Evolutionary conservation across 1,284 basidiomycete genomes (phyloP).

Genomic region (Rhodofomes roseus): DNA sequence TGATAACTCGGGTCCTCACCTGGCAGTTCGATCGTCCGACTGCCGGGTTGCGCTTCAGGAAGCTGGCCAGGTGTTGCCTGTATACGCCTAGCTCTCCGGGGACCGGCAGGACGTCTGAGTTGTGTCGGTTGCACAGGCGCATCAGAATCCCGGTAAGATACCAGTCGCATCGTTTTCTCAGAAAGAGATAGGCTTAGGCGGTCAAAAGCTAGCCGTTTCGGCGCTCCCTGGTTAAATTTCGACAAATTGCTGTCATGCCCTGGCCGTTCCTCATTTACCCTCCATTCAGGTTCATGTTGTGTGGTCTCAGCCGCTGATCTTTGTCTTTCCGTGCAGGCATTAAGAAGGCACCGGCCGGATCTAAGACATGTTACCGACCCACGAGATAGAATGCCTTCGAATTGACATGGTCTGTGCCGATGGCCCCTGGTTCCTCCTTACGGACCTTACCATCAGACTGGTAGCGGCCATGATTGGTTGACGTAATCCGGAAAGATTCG

Average conservation of each 20-base stretch:
- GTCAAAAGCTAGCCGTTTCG: no score
- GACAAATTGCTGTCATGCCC: no score
- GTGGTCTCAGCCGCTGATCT: not conserved
- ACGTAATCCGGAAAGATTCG: not conserved
- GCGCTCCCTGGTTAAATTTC: no score
- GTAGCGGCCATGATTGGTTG: not conserved
- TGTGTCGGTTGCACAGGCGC: not conserved
- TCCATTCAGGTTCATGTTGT: not conserved
- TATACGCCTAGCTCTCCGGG: not conserved
- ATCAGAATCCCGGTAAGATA: no score
- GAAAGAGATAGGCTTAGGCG: no score
- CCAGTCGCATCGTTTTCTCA: no score
- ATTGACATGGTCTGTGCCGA: not conserved
- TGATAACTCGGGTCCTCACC: not conserved
- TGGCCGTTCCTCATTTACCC: not conserved
- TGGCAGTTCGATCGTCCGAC: not conserved
- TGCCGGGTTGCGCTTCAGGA: not conserved
- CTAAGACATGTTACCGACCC: not conserved
- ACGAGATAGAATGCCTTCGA: not conserved
- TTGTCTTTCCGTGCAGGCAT: not conserved
- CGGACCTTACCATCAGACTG: not conserved
- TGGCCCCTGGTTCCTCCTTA: not conserved
- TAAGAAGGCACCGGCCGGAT: constrained; percentile 2
- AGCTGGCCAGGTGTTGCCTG: not conserved
- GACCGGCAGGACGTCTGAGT: not conserved